Percentiles rank a stretch among this genome's conserved stretches.
phyloP scores from a whole-genome alignment of 2,329 filamentous ascomycete species.

The Ceratocystis harringtonii region DNA sequence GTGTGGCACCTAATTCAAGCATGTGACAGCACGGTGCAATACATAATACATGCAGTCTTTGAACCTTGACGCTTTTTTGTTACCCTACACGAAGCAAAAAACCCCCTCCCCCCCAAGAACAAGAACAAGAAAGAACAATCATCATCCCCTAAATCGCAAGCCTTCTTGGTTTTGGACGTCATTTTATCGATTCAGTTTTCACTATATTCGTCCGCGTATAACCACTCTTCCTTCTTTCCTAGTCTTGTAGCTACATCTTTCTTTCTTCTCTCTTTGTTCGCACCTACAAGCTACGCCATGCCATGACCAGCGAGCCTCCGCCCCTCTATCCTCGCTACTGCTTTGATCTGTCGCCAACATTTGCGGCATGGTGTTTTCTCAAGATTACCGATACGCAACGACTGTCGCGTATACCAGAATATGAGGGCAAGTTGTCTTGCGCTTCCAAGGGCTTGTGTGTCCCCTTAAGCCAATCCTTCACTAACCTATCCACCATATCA shows the following conservation, averaged over 20 bases:
- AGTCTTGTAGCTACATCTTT: not conserved
- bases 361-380: conserved; percentile 44
- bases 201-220: too few relatives aligned
- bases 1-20: not conserved
- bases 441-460: not conserved
- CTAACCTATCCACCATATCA: conserved; percentile 14
- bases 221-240: not conserved
- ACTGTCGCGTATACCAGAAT: conserved; percentile 35
- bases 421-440: conserved; percentile 31
- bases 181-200: too few relatives aligned
- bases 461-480: not conserved
- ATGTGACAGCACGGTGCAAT: not conserved
- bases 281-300: conserved; percentile 25
- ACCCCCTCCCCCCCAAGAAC: too few relatives aligned
- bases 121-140: too few relatives aligned
- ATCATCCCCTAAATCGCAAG: too few relatives aligned
- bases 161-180: too few relatives aligned
- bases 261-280: not conserved
- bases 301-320: conserved; percentile 32
- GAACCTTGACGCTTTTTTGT: not conserved
- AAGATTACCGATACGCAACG: conserved; percentile 34
- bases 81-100: not conserved
- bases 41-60: not conserved
- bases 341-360: conserved; percentile 46
- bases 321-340: conserved; percentile 46